Base-by-base conservation (phyloP, 805 yeast species). In the Barnettozyma californica region DNA sequence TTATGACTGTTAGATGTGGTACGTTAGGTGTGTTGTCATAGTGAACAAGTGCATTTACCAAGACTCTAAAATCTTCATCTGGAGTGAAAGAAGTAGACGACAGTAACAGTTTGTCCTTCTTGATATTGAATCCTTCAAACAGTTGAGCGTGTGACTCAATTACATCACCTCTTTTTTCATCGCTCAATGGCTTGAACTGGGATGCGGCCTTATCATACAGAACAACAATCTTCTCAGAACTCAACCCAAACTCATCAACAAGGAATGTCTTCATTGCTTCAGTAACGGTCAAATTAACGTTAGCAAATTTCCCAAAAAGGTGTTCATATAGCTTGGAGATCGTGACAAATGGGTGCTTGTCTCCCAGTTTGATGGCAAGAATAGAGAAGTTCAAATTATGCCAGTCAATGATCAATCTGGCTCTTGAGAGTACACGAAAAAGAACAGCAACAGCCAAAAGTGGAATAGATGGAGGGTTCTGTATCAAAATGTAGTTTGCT, bases 11-110 rank as follows among this genome's bases (percentile, higher is more conserved):
- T 1, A 91, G 60, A 3, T 73, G 75, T 1, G 83, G 81, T 4
- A 74, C 53, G 4, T 45, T 46, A 9, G 27, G 41, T 43, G 66
- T 64, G 11, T 57, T 54, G 9, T 54, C 56, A 54, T 88, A 83
- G 20, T 66, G 54, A 45, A 75, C 74, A 47, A 94, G 69, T 0
- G 96, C 89, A 10, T 81, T 79, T 16, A 92, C 68, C 16, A 94
- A 67, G 34, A 87, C 66, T 21, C 69, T 69, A 47, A 94, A 80
- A 63, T 94, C 96, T 65, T 94, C 99, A 65, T 94, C 99, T 1
- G 95, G 94, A 0, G 99, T 92, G 63, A 90, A 94, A 1, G 97
- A 89, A 0, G 99, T 92, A 0, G 97, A 84, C 0, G 92, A 83
- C 4, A 92, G 80, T 13, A 94, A 56, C n/a, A 92, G 71, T 54